Conservation (phyloP, 2,329 filamentous ascomycete genomes). For the Aspergillus ochraceus region DNA sequence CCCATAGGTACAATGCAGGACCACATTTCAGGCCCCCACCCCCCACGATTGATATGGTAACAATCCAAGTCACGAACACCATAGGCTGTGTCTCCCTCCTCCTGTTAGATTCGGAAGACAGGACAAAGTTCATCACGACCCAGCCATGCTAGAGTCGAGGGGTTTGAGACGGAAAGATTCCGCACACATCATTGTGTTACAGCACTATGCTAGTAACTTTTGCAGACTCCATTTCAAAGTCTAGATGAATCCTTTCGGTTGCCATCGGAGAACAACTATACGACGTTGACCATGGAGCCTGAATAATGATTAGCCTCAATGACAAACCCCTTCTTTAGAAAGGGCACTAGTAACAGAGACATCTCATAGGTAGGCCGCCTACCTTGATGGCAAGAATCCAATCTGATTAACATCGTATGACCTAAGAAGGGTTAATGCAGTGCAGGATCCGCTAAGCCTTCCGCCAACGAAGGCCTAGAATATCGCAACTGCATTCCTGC, state of each 20-base stretch:
- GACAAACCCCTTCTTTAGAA: no score
- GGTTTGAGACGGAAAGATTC: not conserved
- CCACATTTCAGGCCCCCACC: not conserved
- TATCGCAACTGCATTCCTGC: not conserved
- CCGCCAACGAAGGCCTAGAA: not conserved
- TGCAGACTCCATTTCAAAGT: not conserved
- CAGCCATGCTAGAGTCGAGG: not conserved
- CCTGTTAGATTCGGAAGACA: not conserved
- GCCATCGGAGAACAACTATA: not conserved
- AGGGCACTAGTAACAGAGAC: not conserved
- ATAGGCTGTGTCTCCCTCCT: not conserved
- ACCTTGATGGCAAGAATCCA: not conserved
- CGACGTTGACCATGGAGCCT: not conserved
- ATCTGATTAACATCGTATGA: not conserved
- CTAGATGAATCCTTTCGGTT: not conserved
- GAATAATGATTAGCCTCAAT: not conserved
- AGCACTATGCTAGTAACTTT: not conserved
- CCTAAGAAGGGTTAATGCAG: not conserved
- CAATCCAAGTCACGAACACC: not conserved
- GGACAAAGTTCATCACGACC: not conserved
- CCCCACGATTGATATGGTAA: not conserved
- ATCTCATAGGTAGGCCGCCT: not conserved
- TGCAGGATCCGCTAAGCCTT: not conserved
- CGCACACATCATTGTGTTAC: not conserved
- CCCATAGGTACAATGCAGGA: not conserved